Conservation (phyloP, 2,329 filamentous ascomycete genomes). For the Alternaria angustiovoidea region DNA sequence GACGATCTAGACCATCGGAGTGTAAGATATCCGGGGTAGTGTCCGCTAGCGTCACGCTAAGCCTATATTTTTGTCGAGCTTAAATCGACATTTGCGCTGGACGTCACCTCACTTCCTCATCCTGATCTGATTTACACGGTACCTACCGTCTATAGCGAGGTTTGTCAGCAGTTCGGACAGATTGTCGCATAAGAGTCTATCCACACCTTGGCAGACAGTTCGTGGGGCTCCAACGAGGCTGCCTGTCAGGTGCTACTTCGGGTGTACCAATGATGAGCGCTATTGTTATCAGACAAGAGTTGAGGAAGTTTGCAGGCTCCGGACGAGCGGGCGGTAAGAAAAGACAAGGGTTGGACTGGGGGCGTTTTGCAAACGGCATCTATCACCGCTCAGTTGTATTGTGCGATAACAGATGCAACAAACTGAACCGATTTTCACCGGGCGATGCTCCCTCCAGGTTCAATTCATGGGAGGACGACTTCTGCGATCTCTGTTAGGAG, state of each 20-base stretch:
- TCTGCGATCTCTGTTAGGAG: not conserved
- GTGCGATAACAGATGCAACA: not conserved
- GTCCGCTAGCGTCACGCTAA: not conserved
- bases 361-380: not conserved
- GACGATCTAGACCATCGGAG: not conserved
- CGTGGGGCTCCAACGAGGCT: not conserved
- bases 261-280: not conserved
- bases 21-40: not conserved
- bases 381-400: not conserved
- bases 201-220: not conserved
- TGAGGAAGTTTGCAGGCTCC: not conserved
- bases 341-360: not conserved
- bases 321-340: not conserved
- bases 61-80: not conserved
- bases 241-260: not conserved
- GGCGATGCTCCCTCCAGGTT: not conserved
- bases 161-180: not conserved
- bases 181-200: not conserved
- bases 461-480: fast-evolving
- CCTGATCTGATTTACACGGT: not conserved
- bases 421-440: not conserved
- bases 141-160: not conserved
- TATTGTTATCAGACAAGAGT: not conserved
- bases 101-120: not conserved
- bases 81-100: not conserved